These are phyloP conservation scores for Claviceps sp. DNA, from an alignment of 2,329 filamentous ascomycete genomes.

Conservation along the genomic window DNA sequence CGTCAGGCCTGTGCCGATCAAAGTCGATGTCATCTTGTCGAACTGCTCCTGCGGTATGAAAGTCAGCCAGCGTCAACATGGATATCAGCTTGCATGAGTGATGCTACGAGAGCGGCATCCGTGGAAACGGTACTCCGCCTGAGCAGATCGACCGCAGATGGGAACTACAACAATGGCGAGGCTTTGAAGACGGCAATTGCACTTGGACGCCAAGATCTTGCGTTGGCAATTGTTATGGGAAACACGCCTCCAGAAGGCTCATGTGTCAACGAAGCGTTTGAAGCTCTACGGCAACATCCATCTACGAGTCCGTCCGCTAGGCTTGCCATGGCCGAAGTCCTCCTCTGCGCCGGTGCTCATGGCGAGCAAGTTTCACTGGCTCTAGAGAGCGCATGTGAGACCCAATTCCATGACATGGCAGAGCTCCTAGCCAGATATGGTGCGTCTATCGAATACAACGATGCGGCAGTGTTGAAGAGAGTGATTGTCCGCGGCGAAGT, in stretches of 20 bases:
- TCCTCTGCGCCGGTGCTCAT: slow-evolving; percentile 44
- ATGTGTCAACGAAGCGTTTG: slow-evolving; percentile 37
- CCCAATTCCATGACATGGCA: slow-evolving; percentile 41
- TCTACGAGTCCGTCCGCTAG: slow-evolving; percentile 35
- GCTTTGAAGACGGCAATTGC: slow-evolving; percentile 37
- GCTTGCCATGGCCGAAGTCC: slow-evolving; percentile 37
- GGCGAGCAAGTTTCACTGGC: slow-evolving; percentile 36
- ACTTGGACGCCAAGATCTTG: slow-evolving; percentile 38
- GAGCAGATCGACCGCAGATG: slow-evolving; percentile 39
- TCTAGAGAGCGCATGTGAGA: slow-evolving; percentile 33
- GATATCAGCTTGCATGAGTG: slow-evolving; percentile 37
- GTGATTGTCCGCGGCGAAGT: slow-evolving; percentile 32
- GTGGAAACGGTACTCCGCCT: slow-evolving; percentile 36
- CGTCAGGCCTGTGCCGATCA: slow-evolving; percentile 34
- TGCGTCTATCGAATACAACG: slow-evolving; percentile 40
- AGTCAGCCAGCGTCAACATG: slow-evolving; percentile 29
- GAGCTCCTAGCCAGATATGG: slow-evolving; percentile 38
- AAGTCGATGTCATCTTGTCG: slow-evolving; percentile 31
- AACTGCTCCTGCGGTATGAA: slow-evolving; percentile 34
- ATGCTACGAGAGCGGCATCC: slow-evolving; percentile 35
- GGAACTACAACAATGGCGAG: slow-evolving; percentile 36
- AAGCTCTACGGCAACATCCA: slow-evolving; percentile 29
- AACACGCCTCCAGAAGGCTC: slow-evolving; percentile 35
- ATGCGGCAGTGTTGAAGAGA: slow-evolving; percentile 34
- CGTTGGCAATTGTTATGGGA: slow-evolving; percentile 40